phyloP scores from a whole-genome alignment of 768 basidiomycete species.

The Galerina sulciceps region DNA sequence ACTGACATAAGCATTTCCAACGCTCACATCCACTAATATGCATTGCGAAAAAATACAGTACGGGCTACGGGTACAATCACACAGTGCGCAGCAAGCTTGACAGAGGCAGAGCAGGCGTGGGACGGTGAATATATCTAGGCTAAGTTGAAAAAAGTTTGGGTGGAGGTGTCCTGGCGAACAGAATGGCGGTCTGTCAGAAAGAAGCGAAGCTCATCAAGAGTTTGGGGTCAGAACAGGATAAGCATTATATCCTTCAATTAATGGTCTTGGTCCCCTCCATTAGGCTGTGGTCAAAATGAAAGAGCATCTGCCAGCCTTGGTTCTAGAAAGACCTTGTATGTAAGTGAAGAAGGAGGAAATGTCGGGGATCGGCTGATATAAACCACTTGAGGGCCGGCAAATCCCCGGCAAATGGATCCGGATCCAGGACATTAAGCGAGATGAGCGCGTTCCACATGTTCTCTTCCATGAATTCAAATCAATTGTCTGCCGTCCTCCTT shows the following conservation, averaged over 20 bases:
- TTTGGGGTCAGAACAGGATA: slow-evolving; percentile 28
- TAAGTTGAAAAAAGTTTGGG: not conserved
- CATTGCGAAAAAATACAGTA: slow-evolving; percentile 1
- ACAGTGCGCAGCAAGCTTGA: slow-evolving; percentile 16
- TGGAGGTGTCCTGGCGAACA: slow-evolving; percentile 1
- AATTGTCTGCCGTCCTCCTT: not conserved
- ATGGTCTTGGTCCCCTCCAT: slow-evolving; percentile 80
- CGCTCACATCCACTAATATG: no score
- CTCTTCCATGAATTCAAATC: slow-evolving; percentile 1
- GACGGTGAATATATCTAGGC: no score
- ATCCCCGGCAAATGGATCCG: not conserved
- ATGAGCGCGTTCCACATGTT: slow-evolving; percentile 2
- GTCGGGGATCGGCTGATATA: slow-evolving; percentile 8
- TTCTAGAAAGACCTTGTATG: slow-evolving; percentile 60
- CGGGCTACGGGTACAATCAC: slow-evolving; percentile 3
- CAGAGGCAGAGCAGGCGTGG: not conserved
- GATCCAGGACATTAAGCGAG: not conserved
- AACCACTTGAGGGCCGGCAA: slow-evolving; percentile 40
- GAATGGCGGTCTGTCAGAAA: slow-evolving; percentile 44
- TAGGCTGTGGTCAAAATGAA: slow-evolving; percentile 58
- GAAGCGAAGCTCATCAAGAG: slow-evolving; percentile 56
- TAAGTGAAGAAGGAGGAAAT: slow-evolving; percentile 38
- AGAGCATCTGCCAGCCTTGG: slow-evolving; percentile 63
- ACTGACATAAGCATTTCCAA: slow-evolving; percentile 19
- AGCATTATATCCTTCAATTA: slow-evolving; percentile 79